Base-by-base conservation (phyloP, 2,329 filamentous ascomycete species). In the Davidsoniella virescens region DNA sequence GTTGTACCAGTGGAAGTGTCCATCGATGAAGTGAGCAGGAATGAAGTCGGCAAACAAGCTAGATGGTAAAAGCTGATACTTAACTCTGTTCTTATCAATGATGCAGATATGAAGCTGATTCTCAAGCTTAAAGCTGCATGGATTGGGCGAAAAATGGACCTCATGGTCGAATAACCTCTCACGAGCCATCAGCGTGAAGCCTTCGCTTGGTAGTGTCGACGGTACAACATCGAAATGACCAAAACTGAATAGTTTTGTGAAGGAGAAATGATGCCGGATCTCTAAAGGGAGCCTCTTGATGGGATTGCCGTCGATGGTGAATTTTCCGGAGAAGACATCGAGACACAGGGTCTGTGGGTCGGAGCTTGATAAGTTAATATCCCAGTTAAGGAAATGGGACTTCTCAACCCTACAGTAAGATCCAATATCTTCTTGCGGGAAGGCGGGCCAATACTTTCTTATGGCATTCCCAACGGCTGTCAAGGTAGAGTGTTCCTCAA, bases 241-340 rank as follows among this genome's bases (percentile, higher is more conserved):
- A 3, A 56, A 49, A 1, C 67, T 66, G 57, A 79, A 76, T 0
- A 78, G 57, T 0, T 57, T 55, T 0, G 10, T 9, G 54, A 72
- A 78, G 0, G 59, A 60, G 0, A 55, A 6, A 47, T 73, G 63
- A 0, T 12, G 6, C 33, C 68, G 62, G 45, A 73, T 78, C 0
- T 65, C 53, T 0, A 9, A 2, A 0, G 75, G 75, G 0, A 78
- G 62, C 2, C 69, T 64, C 3, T 65, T 58, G 0, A 77, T 55
- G 0, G 71, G 73, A 1, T 61, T 40, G 0, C 75, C 74, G 51
- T 77, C 65, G 0, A 79, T 65, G 0, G 77, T 62, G 0, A 81
- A 59, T 20, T 70, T 63, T 0, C 70, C 74, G 0, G 64, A 70
- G 2, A 80, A 54, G 0, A 76, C 45, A 53, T 75, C 74, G 54